Base-by-base conservation (phyloP, 2,329 filamentous ascomycete genomes). In the Acarospora socialis region DNA sequence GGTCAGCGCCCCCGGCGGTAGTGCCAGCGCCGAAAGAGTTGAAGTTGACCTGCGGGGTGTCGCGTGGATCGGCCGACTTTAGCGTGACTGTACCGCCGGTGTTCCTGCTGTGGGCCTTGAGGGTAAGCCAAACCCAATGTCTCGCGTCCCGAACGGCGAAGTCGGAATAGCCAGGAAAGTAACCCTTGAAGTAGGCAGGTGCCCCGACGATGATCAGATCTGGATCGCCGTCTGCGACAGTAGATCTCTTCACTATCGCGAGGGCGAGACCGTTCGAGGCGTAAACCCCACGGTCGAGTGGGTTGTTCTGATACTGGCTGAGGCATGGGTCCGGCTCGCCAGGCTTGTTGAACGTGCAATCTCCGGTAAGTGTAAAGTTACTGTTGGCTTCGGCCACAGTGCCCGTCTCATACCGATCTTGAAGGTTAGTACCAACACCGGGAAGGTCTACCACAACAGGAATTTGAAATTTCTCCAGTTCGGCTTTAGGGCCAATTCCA, bases 81-180 rank as follows among this genome's bases (percentile, higher is more conserved):
- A 83, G 65, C 3, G 52, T 63, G 3, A 83, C 75, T 1, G 63
- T 66, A 6, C 78, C 78, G 4, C 65, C 67, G 1, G 51, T 53
- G 48, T 81, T 79, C 32, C 69, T 66, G n/a, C 13, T 15, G 44
- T 77, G 73, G 0, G 68, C 65, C 51, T 77, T 76, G 32, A 81
- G 59, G 3, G 66, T 61, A 7, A 54, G 53, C 63, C 63, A 66
- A 8, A 56, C 54, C 54, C 57, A 66, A 38, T 61, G 56, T 21
- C 57, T 57, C 2, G 54, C 54, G 28, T 55, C 60, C 1, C 51
- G 47, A 2, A 61, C 53, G 3, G 59, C 55, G 39, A 63, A 58
- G 15, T 55, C 46, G 1, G 62, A 57, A 42, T 65, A 74, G 13
- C 63, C 59, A 0, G 67, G 67, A 53, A 65, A 71, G 53, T 70